A percentile compares a stretch with the other conserved stretches of the same genome.
phyloP scores from a whole-genome alignment of 2,329 filamentous ascomycete genomes.

The Graphium sp. region DNA sequence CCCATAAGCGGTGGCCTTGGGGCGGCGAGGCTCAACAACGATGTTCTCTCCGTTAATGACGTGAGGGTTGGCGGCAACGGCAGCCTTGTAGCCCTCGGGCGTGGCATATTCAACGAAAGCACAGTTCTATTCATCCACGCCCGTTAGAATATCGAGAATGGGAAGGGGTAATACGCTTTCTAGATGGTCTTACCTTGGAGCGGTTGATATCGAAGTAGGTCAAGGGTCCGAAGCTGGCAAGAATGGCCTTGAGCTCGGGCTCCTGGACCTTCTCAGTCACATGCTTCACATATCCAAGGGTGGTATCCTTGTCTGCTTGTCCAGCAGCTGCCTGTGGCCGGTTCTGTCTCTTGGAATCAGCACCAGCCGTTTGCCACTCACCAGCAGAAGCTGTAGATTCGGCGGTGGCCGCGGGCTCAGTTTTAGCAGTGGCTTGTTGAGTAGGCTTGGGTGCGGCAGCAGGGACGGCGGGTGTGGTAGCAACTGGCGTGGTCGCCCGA shows the following conservation, averaged over 20 bases:
- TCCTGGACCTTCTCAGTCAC: slow-evolving; percentile 78
- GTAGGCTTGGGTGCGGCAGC: slow-evolving; percentile 17
- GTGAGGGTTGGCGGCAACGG: slow-evolving; percentile 72
- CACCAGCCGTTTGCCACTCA: slow-evolving; percentile 81
- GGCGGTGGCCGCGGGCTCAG: slow-evolving; percentile 18
- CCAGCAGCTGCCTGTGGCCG: slow-evolving; percentile 50
- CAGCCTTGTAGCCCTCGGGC: slow-evolving; percentile 64
- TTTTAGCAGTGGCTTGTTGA: no score
- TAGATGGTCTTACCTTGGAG: slow-evolving; percentile 48
- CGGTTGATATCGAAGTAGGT: slow-evolving; percentile 65
- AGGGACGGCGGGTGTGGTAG: slow-evolving; percentile 25
- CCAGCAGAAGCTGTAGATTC: slow-evolving; percentile 23
- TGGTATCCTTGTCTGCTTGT: slow-evolving; percentile 54
- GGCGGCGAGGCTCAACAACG: slow-evolving; percentile 74
- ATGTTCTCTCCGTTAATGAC: slow-evolving; percentile 69
- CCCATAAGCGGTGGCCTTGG: slow-evolving; percentile 54
- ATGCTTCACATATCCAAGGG: slow-evolving; percentile 86
- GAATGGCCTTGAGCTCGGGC: slow-evolving; percentile 50
- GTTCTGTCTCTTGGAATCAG: slow-evolving; percentile 71
- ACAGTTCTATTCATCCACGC: slow-evolving; percentile 52
- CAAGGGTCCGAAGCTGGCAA: slow-evolving; percentile 57
- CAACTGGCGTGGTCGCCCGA: slow-evolving; percentile 19
- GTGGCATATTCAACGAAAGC: slow-evolving; percentile 91
- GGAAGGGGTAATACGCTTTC: background rate
- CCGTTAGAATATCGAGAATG: slow-evolving; percentile 7